Base-by-base conservation (phyloP, 176 grass and related monocot genomes). In the Poa pratensis region DNA sequence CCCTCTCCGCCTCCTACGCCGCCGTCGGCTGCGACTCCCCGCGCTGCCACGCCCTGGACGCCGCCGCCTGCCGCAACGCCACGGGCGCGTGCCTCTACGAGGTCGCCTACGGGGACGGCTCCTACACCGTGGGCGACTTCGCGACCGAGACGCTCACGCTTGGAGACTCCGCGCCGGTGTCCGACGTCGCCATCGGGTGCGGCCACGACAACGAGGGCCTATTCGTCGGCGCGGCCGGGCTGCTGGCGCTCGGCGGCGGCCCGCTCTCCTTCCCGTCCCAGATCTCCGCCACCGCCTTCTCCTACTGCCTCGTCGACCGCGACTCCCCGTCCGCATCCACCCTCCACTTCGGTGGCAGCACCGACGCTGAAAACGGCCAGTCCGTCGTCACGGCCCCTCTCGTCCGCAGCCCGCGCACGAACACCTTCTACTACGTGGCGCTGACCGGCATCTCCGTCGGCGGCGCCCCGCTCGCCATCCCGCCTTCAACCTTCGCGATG, bases 271-370 rank as follows among this genome's bases (percentile, higher is more conserved):
- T 99, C 82, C 96, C 96, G 9, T 99, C 96, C 6, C 96, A 99
- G 93, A 85, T 99, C 81, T 92, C 91, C 1, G 91, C 96, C 0
- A 42, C 79, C 18, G 59, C 86, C 65, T 96, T 99, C 90, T 99
- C 96, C 45, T 99, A 99, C 86, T 99, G 96, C 84, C 94, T 99
- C 20, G 96, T 99, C 2, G 96, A 99, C 91, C 93, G 96, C 46
- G 94, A 99, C 82, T 99, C 96, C 5, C 82, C 92, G 1, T 78
- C 91, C 1, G 84, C 91, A 6, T 99, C 96, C 71, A 99, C 93
- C 9, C 91, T 96, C 30, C 91, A 92, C 79, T 86, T 99, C 77
- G 87, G 89, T 1, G 7, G 6, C 76, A 7, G 6, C 76, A 43
- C 1, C 42, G 73, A 19, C 19, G 0, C 58, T 0, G 62, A 12